Evolutionary conservation across 257 asterid species (phyloP).

Genomic region (Solanum chilense): DNA sequence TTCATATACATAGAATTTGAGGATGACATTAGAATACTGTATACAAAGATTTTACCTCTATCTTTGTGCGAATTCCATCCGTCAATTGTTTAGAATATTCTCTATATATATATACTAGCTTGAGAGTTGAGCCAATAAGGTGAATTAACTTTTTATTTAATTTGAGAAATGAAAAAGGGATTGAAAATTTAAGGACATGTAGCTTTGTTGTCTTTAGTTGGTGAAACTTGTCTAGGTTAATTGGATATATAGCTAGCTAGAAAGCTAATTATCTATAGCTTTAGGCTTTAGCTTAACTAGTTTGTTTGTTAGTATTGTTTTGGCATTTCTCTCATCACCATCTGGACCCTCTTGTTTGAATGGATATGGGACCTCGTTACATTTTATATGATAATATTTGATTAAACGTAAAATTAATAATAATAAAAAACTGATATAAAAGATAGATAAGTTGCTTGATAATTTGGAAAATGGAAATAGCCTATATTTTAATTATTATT

Average conservation of each 20-base stretch:
- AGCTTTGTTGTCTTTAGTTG: neutral
- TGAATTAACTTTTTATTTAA: neutral
- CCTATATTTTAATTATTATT: no score
- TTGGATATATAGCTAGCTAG: neutral
- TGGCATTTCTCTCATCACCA: no score
- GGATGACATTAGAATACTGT: neutral
- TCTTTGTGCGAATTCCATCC: neutral
- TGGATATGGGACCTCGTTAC: no score
- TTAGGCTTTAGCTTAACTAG: no score
- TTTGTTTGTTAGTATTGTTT: no score
- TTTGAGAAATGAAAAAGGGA: neutral
- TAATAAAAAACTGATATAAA: no score
- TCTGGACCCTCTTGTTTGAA: no score
- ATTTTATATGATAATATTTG: no score
- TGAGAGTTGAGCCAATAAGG: neutral
- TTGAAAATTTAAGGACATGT: neutral
- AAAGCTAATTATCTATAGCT: neutral
- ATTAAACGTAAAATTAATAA: accelerated
- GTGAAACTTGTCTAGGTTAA: neutral
- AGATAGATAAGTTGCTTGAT: no score
- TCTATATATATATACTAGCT: neutral
- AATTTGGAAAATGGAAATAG: no score
- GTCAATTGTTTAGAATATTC: neutral
- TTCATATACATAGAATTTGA: no score
- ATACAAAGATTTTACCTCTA: no score